These are phyloP conservation scores for Gypsophila paniculata DNA, from an alignment of 179 eudicot species.

Conservation along the genomic window DNA sequence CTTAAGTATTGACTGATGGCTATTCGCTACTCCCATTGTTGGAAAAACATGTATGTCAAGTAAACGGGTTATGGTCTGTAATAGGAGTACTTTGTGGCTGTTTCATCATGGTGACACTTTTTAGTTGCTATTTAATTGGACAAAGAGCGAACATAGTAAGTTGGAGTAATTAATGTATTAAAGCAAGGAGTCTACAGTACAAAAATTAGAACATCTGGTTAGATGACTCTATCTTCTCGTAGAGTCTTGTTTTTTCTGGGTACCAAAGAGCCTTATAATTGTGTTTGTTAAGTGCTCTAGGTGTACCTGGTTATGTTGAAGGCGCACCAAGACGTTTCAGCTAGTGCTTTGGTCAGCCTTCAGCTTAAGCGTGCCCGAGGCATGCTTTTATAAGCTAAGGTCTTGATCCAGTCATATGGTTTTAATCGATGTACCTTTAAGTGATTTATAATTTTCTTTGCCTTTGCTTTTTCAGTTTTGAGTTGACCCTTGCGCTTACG, in stretches of 20 bases:
- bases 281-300: neutral
- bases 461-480: neutral
- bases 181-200: neutral
- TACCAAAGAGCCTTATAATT: neutral
- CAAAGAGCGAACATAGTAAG: neutral
- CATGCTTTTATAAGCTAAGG: no score
- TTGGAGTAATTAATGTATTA: neutral
- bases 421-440: neutral
- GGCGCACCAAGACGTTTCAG: no score
- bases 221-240: neutral
- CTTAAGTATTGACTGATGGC: neutral
- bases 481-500: neutral
- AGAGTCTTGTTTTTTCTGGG: neutral
- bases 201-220: neutral
- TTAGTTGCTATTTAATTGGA: neutral
- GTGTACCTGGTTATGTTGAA: neutral
- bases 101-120: neutral
- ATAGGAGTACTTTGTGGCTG: neutral
- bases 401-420: neutral
- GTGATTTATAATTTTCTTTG: neutral
- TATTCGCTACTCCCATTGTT: neutral
- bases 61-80: neutral
- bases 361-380: no score
- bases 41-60: neutral
- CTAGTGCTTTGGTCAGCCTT: no score